Evolutionary conservation across 352 stramenopile genomes (phyloP), one percentile per base, ranked within the genome.

Genomic region (Pythium vanterpoolii): DNA sequence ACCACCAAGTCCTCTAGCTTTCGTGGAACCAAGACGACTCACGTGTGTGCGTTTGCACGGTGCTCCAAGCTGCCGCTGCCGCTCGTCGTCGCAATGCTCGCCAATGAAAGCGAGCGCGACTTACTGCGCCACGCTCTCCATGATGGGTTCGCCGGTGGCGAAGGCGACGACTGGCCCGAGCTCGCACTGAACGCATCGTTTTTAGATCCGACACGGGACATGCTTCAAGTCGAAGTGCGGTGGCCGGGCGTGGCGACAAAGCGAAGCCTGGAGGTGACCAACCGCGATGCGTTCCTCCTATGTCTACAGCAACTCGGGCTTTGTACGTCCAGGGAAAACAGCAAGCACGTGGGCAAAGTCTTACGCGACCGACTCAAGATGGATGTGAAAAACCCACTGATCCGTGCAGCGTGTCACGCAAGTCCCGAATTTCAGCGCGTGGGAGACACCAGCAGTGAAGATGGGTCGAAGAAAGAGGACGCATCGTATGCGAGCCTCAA

Each of bases 21-120:
- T 4, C 21, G 16, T 3, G 13, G 24, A 9, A 23, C 26, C 16
- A 44, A 23, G 33, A 31, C 47, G 8, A 33, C 34, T 11, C 26
- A 39, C 6, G 48, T 40, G 5, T 36, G 26, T 28, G 68, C 60
- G 40, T 69, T 67, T 28, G 45, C 51, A 0, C 56, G 58, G 13
- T 87, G 65, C 27, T 87, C 77, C 44, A 82, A 79, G 62, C 30
- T 90, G 1, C 80, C 80, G 16, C 51, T 90, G 1, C 77, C 80
- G 19, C 69, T 90, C 13, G 76, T 56, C 1, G 69, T 88, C 28
- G 76, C 74, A 18, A 60, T 90, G 26, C 71, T 90, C 8, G 77
- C 80, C n/a, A 90, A 88, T 48, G 80, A 86, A 48, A 76, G 52
- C 7, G 77, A 90, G 52, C 71, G 77, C 1, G 69, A 86, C 3